Conservation (phyloP, 371 early-diverging fungal species). For the Actinomucor elegans region DNA sequence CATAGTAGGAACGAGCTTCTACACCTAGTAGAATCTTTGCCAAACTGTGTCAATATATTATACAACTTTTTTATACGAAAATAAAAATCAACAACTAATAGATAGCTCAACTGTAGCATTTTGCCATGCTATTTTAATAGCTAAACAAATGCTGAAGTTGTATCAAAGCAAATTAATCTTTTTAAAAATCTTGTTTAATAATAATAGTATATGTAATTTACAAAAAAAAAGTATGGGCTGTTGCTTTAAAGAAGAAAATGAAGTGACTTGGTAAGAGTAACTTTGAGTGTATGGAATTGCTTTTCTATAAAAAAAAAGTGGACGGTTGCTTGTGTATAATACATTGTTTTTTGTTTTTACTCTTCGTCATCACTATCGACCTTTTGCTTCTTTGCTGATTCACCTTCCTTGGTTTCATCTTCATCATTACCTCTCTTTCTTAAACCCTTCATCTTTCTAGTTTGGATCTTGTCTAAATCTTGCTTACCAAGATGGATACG, state of each 20-base stretch:
- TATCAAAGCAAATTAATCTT: neutral
- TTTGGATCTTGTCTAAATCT: conserved; percentile 89
- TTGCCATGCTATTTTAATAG: too few species aligned
- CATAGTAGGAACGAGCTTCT: too few species aligned
- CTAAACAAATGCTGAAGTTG: too few species aligned
- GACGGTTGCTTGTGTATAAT: neutral
- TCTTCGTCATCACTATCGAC: conserved; percentile 25
- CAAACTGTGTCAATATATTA: too few species aligned
- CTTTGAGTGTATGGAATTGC: too few species aligned
- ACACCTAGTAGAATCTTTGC: too few species aligned
- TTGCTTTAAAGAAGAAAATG: too few species aligned
- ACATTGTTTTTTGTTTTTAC: neutral
- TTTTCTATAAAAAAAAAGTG: neutral
- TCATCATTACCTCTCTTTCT: conserved; percentile 53
- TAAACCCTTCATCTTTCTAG: conserved; percentile 98
- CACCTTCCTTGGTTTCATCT: conserved; percentile 37
- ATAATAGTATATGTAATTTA: conserved; percentile 2
- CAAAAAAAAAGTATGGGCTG: neutral
- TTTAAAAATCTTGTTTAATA: neutral
- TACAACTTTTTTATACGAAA: too few species aligned
- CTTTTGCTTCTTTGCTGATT: conserved; percentile 47
- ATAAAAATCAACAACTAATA: too few species aligned
- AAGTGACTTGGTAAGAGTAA: too few species aligned
- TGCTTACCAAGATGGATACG: conserved; percentile 92
- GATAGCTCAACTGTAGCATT: too few species aligned